Evolutionary conservation across 805 yeast genomes (phyloP), one percentile per base, ranked within the genome.

Genomic region (Candida boidinii): DNA sequence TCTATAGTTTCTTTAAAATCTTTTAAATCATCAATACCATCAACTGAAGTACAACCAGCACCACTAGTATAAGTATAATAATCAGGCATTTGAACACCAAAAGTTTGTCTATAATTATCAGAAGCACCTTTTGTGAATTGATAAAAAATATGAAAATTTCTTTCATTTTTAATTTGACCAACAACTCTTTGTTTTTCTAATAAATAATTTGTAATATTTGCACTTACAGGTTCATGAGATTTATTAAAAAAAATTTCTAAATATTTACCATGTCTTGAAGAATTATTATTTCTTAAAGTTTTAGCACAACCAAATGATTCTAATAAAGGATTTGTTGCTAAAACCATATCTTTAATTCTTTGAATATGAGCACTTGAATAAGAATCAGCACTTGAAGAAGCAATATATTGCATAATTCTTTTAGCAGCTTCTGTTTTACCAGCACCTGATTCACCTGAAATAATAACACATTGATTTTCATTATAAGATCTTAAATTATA

Each of bases 361-460:
- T 82, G 76, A 48, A 92, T 90, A 13, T 75, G 73, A n/a, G 66
- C 67, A 21, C 81, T 70, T 15, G 81, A 68, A 7, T 76, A 60
- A 7, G 68, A 55, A 12, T 76, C 68, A 10, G 88, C 94, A 2
- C 92, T 79, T 4, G 87, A 95, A 17, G 88, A 76, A 23, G 96
- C 87, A 45, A 90, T 81, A 55, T 90, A 90, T 60, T 90, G 96
- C 97, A 90, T 90, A 58, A 90, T 88, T 55, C 94, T 76, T 64
- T 90, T 90, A 26, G 97, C 96, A 16, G 96, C 96, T 61, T 90
- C 97, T 5, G 97, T 90, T 54, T 90, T 90, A 31, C 97, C 97
- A 4, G 97, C 97, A 41, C 97, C 97, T 1, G 95, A 84, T 56
- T 90, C 97, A 36, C 97, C 97, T 3, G 95, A 84, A 44, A 92